Evolutionary conservation across 2,329 filamentous ascomycete species (phyloP).

Genomic region (Annulohypoxylon truncatum): DNA sequence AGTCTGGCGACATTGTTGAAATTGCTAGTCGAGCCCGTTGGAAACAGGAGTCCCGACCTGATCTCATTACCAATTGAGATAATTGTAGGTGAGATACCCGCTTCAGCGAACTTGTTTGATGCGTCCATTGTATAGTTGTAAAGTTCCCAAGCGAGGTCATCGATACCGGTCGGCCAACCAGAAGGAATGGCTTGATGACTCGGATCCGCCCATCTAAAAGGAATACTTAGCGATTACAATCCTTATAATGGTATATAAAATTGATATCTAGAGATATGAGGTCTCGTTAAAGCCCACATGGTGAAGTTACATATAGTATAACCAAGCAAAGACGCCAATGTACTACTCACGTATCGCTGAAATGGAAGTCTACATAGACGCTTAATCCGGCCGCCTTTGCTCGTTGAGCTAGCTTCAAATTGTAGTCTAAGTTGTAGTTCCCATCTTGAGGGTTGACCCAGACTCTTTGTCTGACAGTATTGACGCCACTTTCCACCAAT

Average conservation of each 20-base stretch:
- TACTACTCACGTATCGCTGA: conserved; percentile 65
- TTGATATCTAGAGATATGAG: not conserved
- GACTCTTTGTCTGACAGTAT: conserved; percentile 76
- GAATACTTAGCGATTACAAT: conserved; percentile 2
- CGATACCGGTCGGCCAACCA: conserved; percentile 71
- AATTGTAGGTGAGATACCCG: conserved; percentile 67
- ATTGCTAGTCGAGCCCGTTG: conserved; percentile 66
- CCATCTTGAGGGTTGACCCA: conserved; percentile 77
- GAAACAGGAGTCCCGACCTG: conserved; percentile 73
- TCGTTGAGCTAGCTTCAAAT: conserved; percentile 73
- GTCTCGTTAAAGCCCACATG: not conserved
- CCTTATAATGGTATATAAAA: not conserved
- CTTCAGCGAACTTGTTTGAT: conserved; percentile 68
- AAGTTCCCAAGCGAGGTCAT: conserved; percentile 68
- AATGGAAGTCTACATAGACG: conserved; percentile 73
- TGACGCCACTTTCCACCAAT: conserved; percentile 70
- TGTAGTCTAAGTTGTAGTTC: conserved; percentile 76
- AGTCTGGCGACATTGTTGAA: conserved; percentile 71
- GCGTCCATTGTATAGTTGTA: conserved; percentile 76
- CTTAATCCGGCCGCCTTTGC: conserved; percentile 71
- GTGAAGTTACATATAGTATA: not conserved
- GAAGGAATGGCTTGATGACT: conserved; percentile 70
- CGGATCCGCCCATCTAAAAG: conserved; percentile 71
- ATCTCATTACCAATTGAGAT: conserved; percentile 82
- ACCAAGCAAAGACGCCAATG: not conserved